Evolutionary conservation across 2,329 filamentous ascomycete genomes (phyloP).

Genomic region (Ophiosphaerella narmari): DNA sequence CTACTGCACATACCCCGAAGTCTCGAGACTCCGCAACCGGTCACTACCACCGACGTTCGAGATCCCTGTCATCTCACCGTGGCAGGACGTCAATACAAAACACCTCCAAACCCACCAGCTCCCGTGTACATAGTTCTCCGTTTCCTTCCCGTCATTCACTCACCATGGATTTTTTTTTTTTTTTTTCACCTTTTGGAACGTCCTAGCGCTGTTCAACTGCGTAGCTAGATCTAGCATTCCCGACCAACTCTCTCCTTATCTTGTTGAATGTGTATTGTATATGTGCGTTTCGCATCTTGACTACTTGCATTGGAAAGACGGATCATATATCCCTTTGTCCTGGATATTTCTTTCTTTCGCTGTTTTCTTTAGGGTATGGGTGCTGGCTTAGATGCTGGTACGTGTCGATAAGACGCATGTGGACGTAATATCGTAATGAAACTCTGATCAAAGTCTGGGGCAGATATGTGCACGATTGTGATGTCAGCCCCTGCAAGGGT

Average conservation of each 20-base stretch:
- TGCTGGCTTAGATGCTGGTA: background rate
- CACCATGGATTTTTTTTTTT: constrained; percentile 3
- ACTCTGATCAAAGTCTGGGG: background rate
- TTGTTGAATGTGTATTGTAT: background rate
- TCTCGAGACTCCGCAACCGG: constrained; percentile 30
- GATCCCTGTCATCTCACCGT: background rate
- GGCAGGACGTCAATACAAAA: background rate
- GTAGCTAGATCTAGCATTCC: background rate
- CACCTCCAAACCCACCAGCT: background rate
- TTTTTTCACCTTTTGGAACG: constrained; percentile 6
- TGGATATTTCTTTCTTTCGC: background rate
- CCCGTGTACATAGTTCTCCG: constrained; percentile 4
- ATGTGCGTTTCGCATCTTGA: background rate
- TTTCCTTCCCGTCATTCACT: constrained; percentile 8
- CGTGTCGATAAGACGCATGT: constrained; percentile 7
- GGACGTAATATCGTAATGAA: constrained; percentile 11
- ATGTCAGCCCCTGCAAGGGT: background rate
- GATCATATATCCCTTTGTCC: too few relatives aligned
- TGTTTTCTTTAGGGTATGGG: background rate
- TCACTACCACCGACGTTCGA: constrained; percentile 40
- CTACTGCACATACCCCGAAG: constrained; percentile 17
- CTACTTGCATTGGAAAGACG: too few relatives aligned
- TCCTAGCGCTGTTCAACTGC: background rate
- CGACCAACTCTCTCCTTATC: background rate
- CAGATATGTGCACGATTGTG: background rate